Evolutionary conservation across 1,284 basidiomycete genomes (phyloP).

Genomic region (Volvariella volvacea): DNA sequence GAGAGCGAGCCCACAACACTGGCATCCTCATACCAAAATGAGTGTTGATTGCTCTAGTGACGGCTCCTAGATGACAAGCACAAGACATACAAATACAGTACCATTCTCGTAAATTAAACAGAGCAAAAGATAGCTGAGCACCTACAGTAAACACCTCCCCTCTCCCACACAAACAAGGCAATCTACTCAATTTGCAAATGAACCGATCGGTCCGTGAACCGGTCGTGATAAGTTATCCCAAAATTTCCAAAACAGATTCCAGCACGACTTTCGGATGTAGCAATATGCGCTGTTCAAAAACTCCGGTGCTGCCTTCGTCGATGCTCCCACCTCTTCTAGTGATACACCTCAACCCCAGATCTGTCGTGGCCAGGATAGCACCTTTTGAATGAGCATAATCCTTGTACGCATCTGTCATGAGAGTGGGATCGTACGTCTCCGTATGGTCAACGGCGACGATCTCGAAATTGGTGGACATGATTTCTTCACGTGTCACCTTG

Average conservation of each 20-base stretch:
- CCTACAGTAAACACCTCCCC: not conserved
- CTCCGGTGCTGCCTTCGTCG: constrained; percentile 26
- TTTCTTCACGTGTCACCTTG: constrained; percentile 57
- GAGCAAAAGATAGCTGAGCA: not conserved
- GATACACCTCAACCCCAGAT: constrained; percentile 58
- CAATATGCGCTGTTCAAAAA: constrained; percentile 50
- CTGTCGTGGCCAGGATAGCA: constrained; percentile 58
- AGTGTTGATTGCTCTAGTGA: too few species aligned
- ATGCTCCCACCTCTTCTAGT: constrained; percentile 35
- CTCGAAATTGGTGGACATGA: constrained; percentile 68
- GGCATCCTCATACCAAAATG: too few species aligned
- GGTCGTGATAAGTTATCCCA: constrained; percentile 19
- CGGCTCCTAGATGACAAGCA: too few species aligned
- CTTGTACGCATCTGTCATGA: constrained; percentile 64
- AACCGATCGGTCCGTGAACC: not conserved
- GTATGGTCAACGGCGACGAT: constrained; percentile 51
- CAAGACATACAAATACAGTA: not conserved
- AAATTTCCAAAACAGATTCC: constrained; percentile 59
- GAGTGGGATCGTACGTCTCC: constrained; percentile 38
- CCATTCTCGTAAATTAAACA: not conserved
- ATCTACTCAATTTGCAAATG: too few species aligned
- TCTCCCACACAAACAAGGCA: too few species aligned
- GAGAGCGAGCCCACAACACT: too few species aligned
- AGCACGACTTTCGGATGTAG: constrained; percentile 66
- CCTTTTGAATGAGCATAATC: constrained; percentile 48